These are phyloP conservation scores for Tephrocybe sp. DNA, from an alignment of 768 basidiomycete species.

Conservation along the genomic window DNA sequence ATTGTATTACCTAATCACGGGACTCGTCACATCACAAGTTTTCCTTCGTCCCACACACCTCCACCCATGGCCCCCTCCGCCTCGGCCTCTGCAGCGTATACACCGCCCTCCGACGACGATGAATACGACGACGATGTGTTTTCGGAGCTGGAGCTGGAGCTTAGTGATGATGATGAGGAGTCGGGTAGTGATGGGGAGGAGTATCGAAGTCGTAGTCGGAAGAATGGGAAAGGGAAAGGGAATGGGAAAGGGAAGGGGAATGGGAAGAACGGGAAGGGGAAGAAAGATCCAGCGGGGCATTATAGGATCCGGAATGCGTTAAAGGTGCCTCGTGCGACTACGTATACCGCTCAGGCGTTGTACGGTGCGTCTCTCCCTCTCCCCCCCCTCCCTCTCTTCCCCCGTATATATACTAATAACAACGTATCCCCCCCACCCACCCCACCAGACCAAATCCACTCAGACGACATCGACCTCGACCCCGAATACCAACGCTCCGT, in stretches of 20 bases:
- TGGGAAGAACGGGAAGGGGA: slow-evolving; percentile 18
- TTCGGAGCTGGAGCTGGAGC: too few relatives aligned
- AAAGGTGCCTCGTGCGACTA: slow-evolving; percentile 56
- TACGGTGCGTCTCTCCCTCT: slow-evolving; percentile 40
- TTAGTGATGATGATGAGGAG: too few relatives aligned
- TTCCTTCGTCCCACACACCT: background rate
- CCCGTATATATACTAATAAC: background rate
- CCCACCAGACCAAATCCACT: slow-evolving; percentile 60
- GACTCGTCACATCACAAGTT: too few relatives aligned
- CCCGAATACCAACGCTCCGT: slow-evolving; percentile 82
- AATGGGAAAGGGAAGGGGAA: too few relatives aligned
- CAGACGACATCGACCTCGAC: slow-evolving; percentile 63
- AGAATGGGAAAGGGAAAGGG: too few relatives aligned
- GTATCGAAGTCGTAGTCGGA: too few relatives aligned
- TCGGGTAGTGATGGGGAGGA: too few relatives aligned
- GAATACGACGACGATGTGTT: slow-evolving; percentile 28
- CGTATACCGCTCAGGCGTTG: slow-evolving; percentile 60
- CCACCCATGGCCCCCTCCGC: slow-evolving; percentile 12
- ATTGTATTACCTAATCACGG: too few relatives aligned
- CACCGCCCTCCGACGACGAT: too few relatives aligned
- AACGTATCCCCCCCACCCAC: too few relatives aligned
- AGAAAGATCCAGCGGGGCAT: background rate
- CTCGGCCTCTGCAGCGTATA: too few relatives aligned
- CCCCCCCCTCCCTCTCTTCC: too few relatives aligned
- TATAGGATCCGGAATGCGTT: slow-evolving; percentile 44